Percentiles rank a stretch among this genome's conserved stretches.
Conservation (phyloP, 768 basidiomycete genomes). For the Auriscalpium microsporum region DNA sequence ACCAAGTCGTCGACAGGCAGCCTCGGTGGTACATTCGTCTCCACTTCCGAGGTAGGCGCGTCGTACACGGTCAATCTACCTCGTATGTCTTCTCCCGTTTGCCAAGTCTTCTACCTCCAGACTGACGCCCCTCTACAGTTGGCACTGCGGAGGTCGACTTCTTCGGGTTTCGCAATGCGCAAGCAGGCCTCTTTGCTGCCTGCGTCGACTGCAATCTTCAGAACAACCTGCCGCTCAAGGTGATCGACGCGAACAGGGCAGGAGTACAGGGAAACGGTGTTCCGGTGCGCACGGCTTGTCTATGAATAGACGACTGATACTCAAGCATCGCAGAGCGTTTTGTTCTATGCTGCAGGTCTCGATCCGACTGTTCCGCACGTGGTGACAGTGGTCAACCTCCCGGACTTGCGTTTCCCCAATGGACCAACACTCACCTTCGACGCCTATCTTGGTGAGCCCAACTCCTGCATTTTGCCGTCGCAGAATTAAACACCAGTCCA, state of each 20-base stretch:
- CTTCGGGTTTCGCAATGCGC: neutral
- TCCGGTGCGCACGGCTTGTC: neutral
- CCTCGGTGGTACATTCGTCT: neutral
- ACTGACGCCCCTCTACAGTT: neutral
- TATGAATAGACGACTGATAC: no score
- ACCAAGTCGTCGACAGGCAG: neutral
- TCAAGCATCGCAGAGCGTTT: neutral
- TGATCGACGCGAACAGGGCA: neutral
- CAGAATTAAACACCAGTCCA: neutral
- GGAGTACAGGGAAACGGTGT: neutral
- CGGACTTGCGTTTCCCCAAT: neutral
- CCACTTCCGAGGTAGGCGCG: neutral
- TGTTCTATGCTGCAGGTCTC: neutral
- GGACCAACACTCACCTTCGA: neutral
- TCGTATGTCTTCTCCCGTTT: neutral
- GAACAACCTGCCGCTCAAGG: neutral
- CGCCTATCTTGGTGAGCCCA: neutral
- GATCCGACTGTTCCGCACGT: neutral
- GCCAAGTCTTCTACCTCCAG: neutral
- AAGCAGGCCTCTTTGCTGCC: neutral
- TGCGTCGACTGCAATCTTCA: neutral
- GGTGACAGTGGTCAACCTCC: neutral
- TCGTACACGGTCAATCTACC: neutral
- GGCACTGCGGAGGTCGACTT: neutral
- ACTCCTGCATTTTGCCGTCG: neutral